Percentiles rank a stretch among this genome's conserved stretches.
Conservation (phyloP, 75 land plant genomes). For the Azolla pinnata region DNA sequence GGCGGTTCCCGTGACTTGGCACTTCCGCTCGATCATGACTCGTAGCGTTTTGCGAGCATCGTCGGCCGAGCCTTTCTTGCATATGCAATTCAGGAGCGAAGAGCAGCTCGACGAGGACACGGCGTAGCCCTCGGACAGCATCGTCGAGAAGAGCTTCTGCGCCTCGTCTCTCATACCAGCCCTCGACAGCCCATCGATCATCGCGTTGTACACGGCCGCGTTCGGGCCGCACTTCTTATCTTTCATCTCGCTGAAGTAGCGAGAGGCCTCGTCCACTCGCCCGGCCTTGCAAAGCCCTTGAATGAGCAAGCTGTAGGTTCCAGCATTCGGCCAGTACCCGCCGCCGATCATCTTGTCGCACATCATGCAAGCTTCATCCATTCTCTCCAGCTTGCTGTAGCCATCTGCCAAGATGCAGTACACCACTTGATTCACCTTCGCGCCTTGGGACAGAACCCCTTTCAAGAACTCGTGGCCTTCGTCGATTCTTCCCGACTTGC, state of each 20-base stretch:
- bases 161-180: slow-evolving; percentile 39
- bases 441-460: slow-evolving; percentile 10
- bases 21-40: slow-evolving; percentile 24
- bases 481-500: slow-evolving; percentile 24
- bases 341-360: slow-evolving; percentile 34
- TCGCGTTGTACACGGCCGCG: slow-evolving; percentile 21
- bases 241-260: slow-evolving; percentile 25
- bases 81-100: slow-evolving; percentile 31
- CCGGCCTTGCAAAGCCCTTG: slow-evolving; percentile 45
- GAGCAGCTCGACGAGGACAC: slow-evolving; percentile 21
- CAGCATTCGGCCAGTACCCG: slow-evolving; percentile 26
- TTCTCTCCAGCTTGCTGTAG: neutral
- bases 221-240: slow-evolving; percentile 25
- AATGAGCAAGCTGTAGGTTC: slow-evolving; percentile 35
- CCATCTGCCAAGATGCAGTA: slow-evolving; percentile 1
- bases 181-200: slow-evolving; percentile 49
- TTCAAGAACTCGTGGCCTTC: slow-evolving; percentile 13
- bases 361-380: slow-evolving; percentile 5
- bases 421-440: neutral
- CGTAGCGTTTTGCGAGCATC: slow-evolving; percentile 32
- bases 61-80: slow-evolving; percentile 13
- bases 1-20: neutral
- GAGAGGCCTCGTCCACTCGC: slow-evolving; percentile 18
- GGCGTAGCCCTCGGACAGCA: slow-evolving; percentile 16
- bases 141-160: slow-evolving; percentile 24